Conservation (phyloP, 1,139 yeast species). For the Tardiomyces blankii region DNA sequence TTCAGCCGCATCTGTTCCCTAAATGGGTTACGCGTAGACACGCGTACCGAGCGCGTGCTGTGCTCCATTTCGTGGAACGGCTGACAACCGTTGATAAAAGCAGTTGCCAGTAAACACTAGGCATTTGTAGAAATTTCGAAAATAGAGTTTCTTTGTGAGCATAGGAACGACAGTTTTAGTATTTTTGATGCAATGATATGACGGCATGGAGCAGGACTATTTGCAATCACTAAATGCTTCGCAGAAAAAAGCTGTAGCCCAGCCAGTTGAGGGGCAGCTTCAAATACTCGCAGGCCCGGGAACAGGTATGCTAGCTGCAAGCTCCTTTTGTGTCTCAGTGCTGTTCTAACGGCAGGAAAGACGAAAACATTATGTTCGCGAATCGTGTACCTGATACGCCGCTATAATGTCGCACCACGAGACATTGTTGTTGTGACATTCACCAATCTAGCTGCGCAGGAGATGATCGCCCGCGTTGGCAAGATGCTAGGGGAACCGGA, state of each 20-base stretch:
- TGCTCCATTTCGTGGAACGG: too few relatives aligned
- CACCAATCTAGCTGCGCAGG: constrained; percentile 82
- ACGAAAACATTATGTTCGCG: constrained; percentile 73
- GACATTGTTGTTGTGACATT: constrained; percentile 76
- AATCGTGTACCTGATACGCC: constrained; percentile 62
- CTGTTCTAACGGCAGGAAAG: constrained; percentile 24
- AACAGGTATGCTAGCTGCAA: constrained; percentile 27
- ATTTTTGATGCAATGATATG: too few relatives aligned
- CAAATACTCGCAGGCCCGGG: constrained; percentile 94
- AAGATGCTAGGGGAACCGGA: constrained; percentile 6
- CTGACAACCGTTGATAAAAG: too few relatives aligned
- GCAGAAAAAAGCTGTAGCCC: constrained; percentile 52
- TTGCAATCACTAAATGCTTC: constrained; percentile 35
- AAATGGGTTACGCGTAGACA: too few relatives aligned
- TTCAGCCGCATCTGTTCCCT: too few relatives aligned
- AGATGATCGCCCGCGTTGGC: constrained; percentile 55
- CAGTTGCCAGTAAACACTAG: too few relatives aligned
- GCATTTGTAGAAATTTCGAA: too few relatives aligned
- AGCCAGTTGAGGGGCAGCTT: constrained; percentile 41
- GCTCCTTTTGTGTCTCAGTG: too few relatives aligned
- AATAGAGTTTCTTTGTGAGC: too few relatives aligned
- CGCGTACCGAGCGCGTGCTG: too few relatives aligned
- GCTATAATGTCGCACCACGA: constrained; percentile 42
- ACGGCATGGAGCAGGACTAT: too few relatives aligned
- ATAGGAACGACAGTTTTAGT: too few relatives aligned